Percentiles rank a stretch among this genome's conserved stretches.
These are phyloP conservation scores for Leishmania tarentolae DNA, from an alignment of 208 protist genomes.

Conservation along the genomic window DNA sequence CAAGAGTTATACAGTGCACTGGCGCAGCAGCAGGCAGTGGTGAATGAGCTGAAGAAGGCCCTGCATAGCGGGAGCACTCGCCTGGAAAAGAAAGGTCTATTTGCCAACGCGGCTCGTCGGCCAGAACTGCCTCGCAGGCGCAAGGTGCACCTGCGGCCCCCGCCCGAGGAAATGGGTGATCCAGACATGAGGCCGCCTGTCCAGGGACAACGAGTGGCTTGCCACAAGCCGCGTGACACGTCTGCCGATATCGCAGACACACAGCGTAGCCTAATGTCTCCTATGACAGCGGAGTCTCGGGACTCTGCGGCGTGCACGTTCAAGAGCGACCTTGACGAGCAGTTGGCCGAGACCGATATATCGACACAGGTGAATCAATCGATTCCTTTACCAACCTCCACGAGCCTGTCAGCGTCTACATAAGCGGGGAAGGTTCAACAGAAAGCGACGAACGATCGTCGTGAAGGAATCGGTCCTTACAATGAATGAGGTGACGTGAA, in stretches of 20 bases:
- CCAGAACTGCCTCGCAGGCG: conserved; percentile 4
- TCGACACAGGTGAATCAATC: conserved; percentile 2
- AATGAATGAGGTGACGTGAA: background rate
- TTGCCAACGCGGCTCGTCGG: background rate
- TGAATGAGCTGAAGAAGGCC: conserved; percentile 36
- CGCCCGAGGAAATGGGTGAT: background rate
- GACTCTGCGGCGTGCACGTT: background rate
- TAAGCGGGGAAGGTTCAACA: background rate
- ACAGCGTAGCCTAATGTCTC: conserved; percentile 13
- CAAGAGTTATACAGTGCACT: conserved; percentile 35
- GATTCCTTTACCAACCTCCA: background rate
- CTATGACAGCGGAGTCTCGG: conserved; percentile 26
- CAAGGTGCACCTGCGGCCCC: conserved; percentile 1
- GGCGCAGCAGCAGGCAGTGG: conserved; percentile 44
- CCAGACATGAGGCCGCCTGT: too few relatives aligned
- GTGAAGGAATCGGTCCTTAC: too few relatives aligned
- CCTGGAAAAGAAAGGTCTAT: background rate
- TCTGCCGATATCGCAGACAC: background rate
- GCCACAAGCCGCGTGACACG: too few relatives aligned
- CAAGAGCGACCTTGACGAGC: conserved; percentile 8
- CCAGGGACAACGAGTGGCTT: background rate
- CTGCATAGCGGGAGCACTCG: background rate
- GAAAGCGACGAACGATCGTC: background rate
- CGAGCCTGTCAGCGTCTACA: background rate
- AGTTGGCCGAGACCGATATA: conserved; percentile 33